Conservation (phyloP, 164 flowering plant species). For the Nymphaea thermarum region DNA sequence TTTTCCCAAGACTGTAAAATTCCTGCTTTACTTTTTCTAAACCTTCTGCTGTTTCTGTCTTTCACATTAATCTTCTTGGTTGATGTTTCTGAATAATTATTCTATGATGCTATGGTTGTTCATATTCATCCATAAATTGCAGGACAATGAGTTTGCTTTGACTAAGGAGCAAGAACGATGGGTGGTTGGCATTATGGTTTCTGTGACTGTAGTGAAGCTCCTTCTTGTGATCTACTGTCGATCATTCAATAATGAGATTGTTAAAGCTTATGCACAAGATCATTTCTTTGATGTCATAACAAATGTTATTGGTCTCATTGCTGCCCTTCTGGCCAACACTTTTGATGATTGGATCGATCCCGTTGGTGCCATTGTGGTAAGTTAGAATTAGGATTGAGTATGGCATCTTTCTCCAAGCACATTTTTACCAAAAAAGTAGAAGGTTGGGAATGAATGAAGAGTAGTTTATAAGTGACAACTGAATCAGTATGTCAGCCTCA, state of each 20-base stretch:
- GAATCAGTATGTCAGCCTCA: not conserved
- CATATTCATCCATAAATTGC: not conserved
- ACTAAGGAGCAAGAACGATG: conserved; percentile 58
- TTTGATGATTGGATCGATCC: conserved; percentile 75
- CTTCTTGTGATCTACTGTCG: conserved; percentile 58
- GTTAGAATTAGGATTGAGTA: conserved; percentile 7
- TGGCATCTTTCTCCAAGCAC: too few species aligned
- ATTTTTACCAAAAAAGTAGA: too few species aligned
- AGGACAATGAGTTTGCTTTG: conserved; percentile 48
- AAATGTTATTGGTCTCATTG: conserved; percentile 70
- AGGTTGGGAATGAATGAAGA: not conserved
- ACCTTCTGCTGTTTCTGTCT: too few species aligned
- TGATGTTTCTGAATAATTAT: too few species aligned
- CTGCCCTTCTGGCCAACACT: conserved; percentile 72
- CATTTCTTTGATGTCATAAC: conserved; percentile 93
- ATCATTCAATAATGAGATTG: conserved; percentile 75
- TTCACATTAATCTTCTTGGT: too few species aligned
- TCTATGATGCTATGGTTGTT: too few species aligned
- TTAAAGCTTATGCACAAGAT: conserved; percentile 92
- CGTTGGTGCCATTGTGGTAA: conserved; percentile 85
- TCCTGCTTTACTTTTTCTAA: too few species aligned
- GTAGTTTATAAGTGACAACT: not conserved
- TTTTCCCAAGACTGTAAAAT: too few species aligned
- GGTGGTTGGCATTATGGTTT: conserved; percentile 75
- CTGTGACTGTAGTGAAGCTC: conserved; percentile 69